Base-by-base conservation (phyloP, 805 yeast species). In the Maudiozyma bulderi region DNA sequence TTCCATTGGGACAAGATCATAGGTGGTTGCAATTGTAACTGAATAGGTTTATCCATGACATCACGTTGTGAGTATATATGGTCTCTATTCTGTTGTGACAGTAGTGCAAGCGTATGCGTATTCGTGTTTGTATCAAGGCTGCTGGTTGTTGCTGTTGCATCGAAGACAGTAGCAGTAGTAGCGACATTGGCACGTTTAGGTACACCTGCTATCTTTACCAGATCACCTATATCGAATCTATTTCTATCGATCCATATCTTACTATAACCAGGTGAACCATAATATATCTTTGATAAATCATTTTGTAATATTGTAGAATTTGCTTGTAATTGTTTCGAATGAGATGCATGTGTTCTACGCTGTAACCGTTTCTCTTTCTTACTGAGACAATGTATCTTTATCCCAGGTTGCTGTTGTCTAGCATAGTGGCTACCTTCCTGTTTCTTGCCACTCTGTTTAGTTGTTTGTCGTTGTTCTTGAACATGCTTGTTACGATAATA, bases 401-500 rank as follows among this genome's bases (percentile, higher is more conserved):
- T 26, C 9, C 28, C 30, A 10, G 15, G 6, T 70, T 66, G 13
- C 59, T 52, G 1, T 69, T 70, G 10, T 59, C 32, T 14, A 6
- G 13, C 15, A 11, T 15, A 4, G 9, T 26, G 3, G n/a, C n/a
- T n/a, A 11, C 29, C n/a, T n/a, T n/a, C n/a, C 4, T 53, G 35
- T 64, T 65, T 43, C 61, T 61, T 14, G 8, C 15, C 11, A 8
- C 7, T 35, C 5, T 9, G 11, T 35, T n/a, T 15, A 68, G 70
- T 53, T 66, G 58, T 39, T 54, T 26, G n/a, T n/a, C n/a, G n/a
- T n/a, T n/a, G 34, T 13, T 15, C 33, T 33, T 43, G 33, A n/a
- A 5, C 15, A 20, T 26, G 29, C 52, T 56, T 60, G 58, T 72
- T 67, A 56, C 84, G 86, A 61, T 85, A 88, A 69, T 86, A 87